Base-by-base conservation (phyloP, 805 yeast species). In the Vanderwaltozyma yarrowii region DNA sequence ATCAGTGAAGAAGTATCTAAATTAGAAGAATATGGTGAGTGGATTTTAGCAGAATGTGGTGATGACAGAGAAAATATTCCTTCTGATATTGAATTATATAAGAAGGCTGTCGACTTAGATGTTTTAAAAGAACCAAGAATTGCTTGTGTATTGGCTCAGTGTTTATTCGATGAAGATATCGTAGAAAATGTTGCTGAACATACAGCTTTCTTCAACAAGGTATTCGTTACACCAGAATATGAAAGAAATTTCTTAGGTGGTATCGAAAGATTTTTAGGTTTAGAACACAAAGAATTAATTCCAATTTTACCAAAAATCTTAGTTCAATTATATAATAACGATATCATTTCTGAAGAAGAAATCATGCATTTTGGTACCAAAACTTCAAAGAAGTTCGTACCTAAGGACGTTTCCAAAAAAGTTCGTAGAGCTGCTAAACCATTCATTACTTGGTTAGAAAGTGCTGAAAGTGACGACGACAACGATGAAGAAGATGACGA, bases 341-440 rank as follows among this genome's bases (percentile, higher is more conserved):
- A 92, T 50, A 65, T 92, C 42, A 67, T 84, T 35, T 74, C 85
- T 35, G 98, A 92, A 66, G 95, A 83, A 41, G 82, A 74, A 31
- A 73, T 86, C 36, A 60, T 71, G 51, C 73, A 74, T 34, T 92
- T 95, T 86, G 96, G 96, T 55, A 74, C 89, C 37, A 60, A 87
- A 78, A 64, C 88, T 29, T 82, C 95, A 37, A 87, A 87, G 70
- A 88, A 87, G 64, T 92, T 80, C 54, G 96, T 92, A 43, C 83
- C 94, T 44, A 92, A 89, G 68, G 94, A 86, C 33, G 71, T 78
- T 25, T 80, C 94, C 37, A 89, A 89, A 69, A 89, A 84, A 73
- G 95, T 88, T 36, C 83, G 96, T 65, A 84, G 79, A 65, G 92
- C 96, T 33, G 96, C 96, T 44, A 88, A 87, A 66, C 95, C 97